These are phyloP conservation scores for Talaromyces adpressus DNA, from an alignment of 495 filamentous ascomycete species.

Conservation along the genomic window DNA sequence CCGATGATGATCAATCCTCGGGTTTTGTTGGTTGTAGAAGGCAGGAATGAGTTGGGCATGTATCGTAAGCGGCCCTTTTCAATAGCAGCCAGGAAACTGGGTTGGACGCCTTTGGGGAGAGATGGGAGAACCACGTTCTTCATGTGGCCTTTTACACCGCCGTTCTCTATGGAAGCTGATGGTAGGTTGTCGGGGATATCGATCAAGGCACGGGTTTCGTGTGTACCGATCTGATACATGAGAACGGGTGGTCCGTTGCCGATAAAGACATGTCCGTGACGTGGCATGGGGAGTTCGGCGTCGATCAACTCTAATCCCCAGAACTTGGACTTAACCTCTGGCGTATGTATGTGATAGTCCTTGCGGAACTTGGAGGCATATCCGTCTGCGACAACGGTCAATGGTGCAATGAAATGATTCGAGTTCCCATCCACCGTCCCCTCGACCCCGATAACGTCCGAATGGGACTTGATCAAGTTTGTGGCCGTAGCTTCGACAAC, in stretches of 20 bases:
- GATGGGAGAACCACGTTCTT: conserved; percentile 67
- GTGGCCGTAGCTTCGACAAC: conserved; percentile 67
- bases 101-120: conserved; percentile 64
- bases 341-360: conserved; percentile 58
- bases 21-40: conserved; percentile 60
- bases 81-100: conserved; percentile 68
- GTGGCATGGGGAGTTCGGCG: conserved; percentile 61
- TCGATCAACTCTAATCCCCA: conserved; percentile 90
- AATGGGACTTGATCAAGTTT: conserved; percentile 50
- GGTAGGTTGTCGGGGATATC: conserved; percentile 80
- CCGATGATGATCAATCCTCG: conserved; percentile 77
- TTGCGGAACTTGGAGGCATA: conserved; percentile 93
- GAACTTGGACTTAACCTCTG: conserved; percentile 74
- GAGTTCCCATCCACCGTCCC: conserved; percentile 55
- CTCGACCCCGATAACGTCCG: conserved; percentile 69
- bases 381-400: conserved; percentile 88
- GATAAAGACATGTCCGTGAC: conserved; percentile 83
- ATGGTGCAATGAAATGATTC: conserved; percentile 73
- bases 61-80: conserved; percentile 63
- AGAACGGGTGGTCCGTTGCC: conserved; percentile 74
- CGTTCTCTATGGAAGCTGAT: conserved; percentile 58
- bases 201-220: conserved; percentile 84
- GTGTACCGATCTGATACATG: conserved; percentile 94
- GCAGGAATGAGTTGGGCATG: conserved; percentile 94
- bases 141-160: conserved; percentile 80